phyloP scores from a whole-genome alignment of 169 alveolate species.

The Cyclospora cayetanensis region DNA sequence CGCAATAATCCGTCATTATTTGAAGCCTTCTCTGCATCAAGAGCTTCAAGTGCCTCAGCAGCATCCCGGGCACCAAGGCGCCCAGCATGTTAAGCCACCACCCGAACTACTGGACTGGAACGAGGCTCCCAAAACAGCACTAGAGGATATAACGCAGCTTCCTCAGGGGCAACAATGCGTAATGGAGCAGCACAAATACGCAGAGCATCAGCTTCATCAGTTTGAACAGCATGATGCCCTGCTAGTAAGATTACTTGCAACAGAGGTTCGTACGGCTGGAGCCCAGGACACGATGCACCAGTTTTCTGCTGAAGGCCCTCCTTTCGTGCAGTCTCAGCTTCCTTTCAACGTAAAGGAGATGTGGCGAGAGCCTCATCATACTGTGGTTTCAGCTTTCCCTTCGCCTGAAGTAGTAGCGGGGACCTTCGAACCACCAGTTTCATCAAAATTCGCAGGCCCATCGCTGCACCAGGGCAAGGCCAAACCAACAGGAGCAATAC shows the following conservation, averaged over 20 bases:
- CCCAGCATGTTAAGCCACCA: background rate
- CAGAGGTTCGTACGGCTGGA: background rate
- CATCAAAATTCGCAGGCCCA: background rate
- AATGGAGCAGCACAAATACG: background rate
- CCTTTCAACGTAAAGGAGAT: too few species aligned
- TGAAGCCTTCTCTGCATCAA: background rate
- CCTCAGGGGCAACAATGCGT: background rate
- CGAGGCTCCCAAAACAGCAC: background rate
- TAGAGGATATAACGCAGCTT: background rate
- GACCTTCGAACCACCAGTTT: background rate
- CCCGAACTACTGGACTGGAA: background rate
- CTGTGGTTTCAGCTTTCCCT: too few species aligned
- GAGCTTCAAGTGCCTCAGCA: background rate
- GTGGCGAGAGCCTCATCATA: too few species aligned
- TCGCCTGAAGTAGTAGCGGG: too few species aligned
- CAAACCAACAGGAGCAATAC: background rate
- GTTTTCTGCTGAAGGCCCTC: background rate
- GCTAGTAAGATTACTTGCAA: conserved; percentile 12
- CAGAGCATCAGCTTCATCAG: background rate
- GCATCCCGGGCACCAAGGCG: background rate
- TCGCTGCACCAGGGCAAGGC: background rate
- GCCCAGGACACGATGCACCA: background rate
- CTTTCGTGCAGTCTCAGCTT: background rate
- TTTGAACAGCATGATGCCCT: conserved; percentile 7
- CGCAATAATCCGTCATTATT: background rate